Evolutionary conservation across 257 asterid genomes (phyloP).

Genomic region (Solanum lycopersicoides): DNA sequence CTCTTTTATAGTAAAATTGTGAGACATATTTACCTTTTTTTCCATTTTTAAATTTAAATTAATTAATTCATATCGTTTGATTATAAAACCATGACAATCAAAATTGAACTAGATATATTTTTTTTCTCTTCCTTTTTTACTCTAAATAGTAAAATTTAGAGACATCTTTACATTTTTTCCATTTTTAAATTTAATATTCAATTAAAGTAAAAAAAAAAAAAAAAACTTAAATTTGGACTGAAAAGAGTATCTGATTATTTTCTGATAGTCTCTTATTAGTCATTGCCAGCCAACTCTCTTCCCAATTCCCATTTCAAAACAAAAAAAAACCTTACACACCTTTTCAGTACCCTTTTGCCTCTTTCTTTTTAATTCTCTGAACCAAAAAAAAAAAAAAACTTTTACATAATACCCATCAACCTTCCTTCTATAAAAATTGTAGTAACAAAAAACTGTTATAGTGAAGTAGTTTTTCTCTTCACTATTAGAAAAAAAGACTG

Average conservation of each 20-base stretch:
- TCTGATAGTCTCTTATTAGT: neutral
- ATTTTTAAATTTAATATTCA: neutral
- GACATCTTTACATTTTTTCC: neutral
- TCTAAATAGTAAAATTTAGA: neutral
- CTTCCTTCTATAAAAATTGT: too few species aligned
- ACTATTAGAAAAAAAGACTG: too few species aligned
- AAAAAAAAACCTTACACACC: neutral
- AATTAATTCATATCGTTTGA: neutral
- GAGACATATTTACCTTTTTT: neutral
- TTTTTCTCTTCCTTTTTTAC: neutral
- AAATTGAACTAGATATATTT: too few species aligned
- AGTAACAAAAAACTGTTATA: too few species aligned
- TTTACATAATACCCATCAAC: too few species aligned
- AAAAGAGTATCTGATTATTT: neutral
- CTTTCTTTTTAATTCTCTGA: neutral
- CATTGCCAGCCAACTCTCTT: conserved; percentile 3
- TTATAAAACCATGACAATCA: too few species aligned
- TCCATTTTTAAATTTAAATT: neutral
- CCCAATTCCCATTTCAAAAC: neutral
- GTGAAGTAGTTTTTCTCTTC: neutral
- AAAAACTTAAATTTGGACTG: neutral
- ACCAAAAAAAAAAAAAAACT: neutral
- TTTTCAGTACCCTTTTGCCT: neutral
- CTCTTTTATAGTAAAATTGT: neutral
- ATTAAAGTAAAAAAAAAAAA: neutral